phyloP scores from a whole-genome alignment of 768 basidiomycete genomes.

The Rhodotorula toruloides region DNA sequence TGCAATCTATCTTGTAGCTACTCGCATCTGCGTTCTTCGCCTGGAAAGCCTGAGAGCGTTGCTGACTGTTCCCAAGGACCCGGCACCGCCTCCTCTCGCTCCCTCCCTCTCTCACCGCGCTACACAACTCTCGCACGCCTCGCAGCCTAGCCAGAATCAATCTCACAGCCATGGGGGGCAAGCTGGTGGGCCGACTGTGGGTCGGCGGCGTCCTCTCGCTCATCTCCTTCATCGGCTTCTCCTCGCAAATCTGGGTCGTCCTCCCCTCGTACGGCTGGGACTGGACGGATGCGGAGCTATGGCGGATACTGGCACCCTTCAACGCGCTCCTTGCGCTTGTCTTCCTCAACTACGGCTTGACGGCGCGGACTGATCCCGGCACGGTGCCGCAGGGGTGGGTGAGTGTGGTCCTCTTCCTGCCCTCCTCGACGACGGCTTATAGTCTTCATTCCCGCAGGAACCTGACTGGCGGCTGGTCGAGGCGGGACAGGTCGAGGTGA shows the following conservation, averaged over 20 bases:
- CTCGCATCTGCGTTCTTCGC: too few relatives aligned
- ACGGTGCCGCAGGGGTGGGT: constrained; percentile 57
- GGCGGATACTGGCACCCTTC: constrained; percentile 32
- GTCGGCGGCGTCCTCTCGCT: constrained; percentile 45
- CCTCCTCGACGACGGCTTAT: background rate
- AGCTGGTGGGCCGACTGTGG: constrained; percentile 30
- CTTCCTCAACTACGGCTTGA: constrained; percentile 82
- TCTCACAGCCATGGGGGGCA: constrained; percentile 9
- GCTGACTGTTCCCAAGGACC: too few relatives aligned
- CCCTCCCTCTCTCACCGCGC: too few relatives aligned
- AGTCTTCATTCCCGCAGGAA: constrained; percentile 52
- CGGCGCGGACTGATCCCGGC: constrained; percentile 78
- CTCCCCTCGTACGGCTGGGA: constrained; percentile 55
- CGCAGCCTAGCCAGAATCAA: background rate
- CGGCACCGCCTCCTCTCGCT: too few relatives aligned
- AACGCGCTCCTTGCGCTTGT: constrained; percentile 72
- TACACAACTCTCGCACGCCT: background rate
- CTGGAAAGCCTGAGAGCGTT: too few relatives aligned
- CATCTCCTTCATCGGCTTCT: constrained; percentile 72
- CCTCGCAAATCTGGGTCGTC: constrained; percentile 81
- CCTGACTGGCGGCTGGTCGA: constrained; percentile 59
- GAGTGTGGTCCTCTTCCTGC: background rate
- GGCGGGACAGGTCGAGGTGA: constrained; percentile 75
- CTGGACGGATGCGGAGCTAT: background rate
- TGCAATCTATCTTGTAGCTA: too few relatives aligned